These are phyloP conservation scores for Apiospora sp. DNA, from an alignment of 2,329 filamentous ascomycete genomes.

Conservation along the genomic window DNA sequence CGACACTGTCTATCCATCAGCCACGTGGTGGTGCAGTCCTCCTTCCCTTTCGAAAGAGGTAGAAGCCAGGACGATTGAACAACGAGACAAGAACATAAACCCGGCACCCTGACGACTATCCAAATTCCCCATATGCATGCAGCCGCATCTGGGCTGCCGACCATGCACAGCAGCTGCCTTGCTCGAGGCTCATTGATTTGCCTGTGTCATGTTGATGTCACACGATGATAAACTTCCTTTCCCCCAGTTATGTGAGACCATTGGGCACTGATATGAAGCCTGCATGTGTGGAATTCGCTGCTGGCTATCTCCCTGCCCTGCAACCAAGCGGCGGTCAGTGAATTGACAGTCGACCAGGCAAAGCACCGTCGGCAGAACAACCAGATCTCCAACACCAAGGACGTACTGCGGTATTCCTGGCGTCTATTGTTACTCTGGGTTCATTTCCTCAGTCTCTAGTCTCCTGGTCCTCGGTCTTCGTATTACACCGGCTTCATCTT, in stretches of 20 bases:
- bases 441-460: neutral
- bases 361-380: neutral
- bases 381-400: neutral
- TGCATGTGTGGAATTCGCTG: neutral
- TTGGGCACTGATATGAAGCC: neutral
- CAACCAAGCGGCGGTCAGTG: neutral
- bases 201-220: conserved; percentile 10
- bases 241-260: conserved; percentile 18
- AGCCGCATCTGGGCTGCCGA: neutral
- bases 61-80: neutral
- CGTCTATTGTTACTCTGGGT: neutral
- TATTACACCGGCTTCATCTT: neutral
- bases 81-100: neutral
- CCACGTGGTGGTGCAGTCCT: conserved; percentile 6
- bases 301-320: neutral
- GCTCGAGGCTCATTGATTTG: neutral
- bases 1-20: conserved; percentile 7
- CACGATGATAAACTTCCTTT: conserved; percentile 1
- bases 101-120: neutral
- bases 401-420: neutral
- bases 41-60: neutral
- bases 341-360: neutral
- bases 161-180: neutral
- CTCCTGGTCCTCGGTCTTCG: neutral
- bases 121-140: neutral